Evolutionary conservation across 495 filamentous ascomycete genomes (phyloP), one percentile per base, ranked within the genome.

Genomic region (Entonaema liquescens): DNA sequence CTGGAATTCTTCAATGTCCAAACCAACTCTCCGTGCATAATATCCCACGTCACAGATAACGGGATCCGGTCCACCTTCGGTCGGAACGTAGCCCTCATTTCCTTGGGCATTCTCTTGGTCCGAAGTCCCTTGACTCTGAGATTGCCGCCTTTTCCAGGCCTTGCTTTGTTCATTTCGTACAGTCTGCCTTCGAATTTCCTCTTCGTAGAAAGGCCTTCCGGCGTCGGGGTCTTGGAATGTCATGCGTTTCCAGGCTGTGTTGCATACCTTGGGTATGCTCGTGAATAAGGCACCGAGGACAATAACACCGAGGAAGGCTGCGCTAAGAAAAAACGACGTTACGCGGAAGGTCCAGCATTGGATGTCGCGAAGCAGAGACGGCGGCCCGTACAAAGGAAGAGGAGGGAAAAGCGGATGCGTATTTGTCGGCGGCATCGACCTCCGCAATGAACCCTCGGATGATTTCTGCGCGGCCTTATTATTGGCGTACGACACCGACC

Each of bases 391-490:
- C 2, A 92, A 80, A 0, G 94, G 94, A 13, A 98, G 78, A 8
- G 93, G 91, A 11, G 95, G 95, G 72, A 98, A 98, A 1, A 97
- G 79, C 7, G 94, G 94, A 74, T 97, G 90, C 6, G 90, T 93
- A 72, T 86, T 82, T 3, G 88, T 86, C 1, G 89, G 86, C 0
- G 89, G 89, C 74, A 84, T 83, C n/a, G 80, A 62, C 64, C 66
- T 77, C 53, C 73, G 74, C 5, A 86, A 69, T 11, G 79, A 82
- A 6, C 76, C 79, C 15, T 79, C 77, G 1, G 73, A 65, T 26
- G 79, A 69, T 31, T 67, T 74, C 21, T 67, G 65, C 5, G 53
- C 29, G 19, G 67, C 42, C 33, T 68, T 15, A 19, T 40, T 53
- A 8, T 69, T 60, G 35, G 62, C 52, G 44, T 64, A 40, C n/a